Base-by-base conservation (phyloP, 2,329 filamentous ascomycete species). In the Stagonosporopsis tanaceti region DNA sequence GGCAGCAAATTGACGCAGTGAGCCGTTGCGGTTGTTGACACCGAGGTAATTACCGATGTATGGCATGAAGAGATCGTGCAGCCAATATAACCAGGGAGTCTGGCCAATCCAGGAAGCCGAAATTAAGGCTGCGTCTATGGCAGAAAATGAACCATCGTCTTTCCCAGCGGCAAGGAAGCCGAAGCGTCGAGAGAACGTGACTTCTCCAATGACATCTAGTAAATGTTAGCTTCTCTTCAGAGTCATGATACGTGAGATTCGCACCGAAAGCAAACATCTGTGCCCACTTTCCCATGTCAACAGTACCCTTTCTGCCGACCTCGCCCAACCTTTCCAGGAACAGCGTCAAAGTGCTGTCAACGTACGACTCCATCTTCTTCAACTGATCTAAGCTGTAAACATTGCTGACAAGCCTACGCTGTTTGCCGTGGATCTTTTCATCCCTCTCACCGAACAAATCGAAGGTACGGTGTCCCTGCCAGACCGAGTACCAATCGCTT, bases 221-320 rank as follows among this genome's bases (percentile, higher is more conserved):
- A 1, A 53, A 24, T 17, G 11, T 11, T 2, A 34, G 30, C 6
- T 6, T 7, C 4, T 15, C 2, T 22, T 20, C 28, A 11, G 9
- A 11, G 9, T 11, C 8, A 15, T 2, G 12, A 25, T 7, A 12
- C n/a, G 20, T n/a, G 6, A 1, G 8, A 6, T 3, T 41, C 62
- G 6, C 47, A 76, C 73, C 74, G 50, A 78, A 78, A n/a, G 76
- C 75, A 53, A 77, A 78, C 17, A 78, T 68, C 46, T 78, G 76
- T 20, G 74, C 60, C 76, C 76, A 78, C 27, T 70, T 69, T n/a
- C 69, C 76, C 61, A 78, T 67, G 52, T 78, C 71, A 11, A 77
- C 30, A 5, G 50, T 30, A 6, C 48, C 54, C 11, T 52, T 41
- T 8, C 15, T 39, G 2, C 48, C 25, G 7, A 58, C 54, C 25